These are phyloP conservation scores for Wickerhamomyces sp. DNA, from an alignment of 1,139 yeast genomes.

Conservation along the genomic window DNA sequence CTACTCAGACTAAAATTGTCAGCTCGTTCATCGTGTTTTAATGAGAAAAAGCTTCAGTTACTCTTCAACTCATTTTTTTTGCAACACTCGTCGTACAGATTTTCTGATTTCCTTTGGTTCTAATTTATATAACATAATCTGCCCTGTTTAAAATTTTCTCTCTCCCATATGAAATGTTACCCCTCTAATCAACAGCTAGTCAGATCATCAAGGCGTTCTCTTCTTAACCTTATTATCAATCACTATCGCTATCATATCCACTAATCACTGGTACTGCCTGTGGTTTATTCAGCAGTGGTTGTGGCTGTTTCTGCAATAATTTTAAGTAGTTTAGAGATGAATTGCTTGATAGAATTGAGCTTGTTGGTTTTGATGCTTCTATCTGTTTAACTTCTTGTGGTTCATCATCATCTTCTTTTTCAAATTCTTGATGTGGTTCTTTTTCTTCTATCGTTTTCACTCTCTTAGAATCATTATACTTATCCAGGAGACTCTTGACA, in stretches of 20 bases:
- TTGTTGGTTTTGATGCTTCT: slow-evolving; percentile 3
- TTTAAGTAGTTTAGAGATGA: slow-evolving; percentile 6
- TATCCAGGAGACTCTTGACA: slow-evolving; percentile 13
- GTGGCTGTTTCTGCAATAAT: not conserved
- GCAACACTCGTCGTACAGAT: too few species aligned
- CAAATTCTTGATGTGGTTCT: slow-evolving; percentile 7
- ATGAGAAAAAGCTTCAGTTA: too few species aligned
- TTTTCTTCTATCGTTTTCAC: slow-evolving; percentile 1
- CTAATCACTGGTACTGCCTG: not conserved
- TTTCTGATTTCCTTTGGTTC: too few species aligned
- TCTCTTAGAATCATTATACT: slow-evolving; percentile 10
- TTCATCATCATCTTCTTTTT: not conserved
- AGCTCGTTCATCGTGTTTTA: too few species aligned
- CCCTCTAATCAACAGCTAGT: too few species aligned
- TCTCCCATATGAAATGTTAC: too few species aligned
- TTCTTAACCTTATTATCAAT: not conserved
- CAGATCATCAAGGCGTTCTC: too few species aligned
- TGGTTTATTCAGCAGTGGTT: slow-evolving; percentile 1
- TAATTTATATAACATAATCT: too few species aligned
- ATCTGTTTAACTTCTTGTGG: slow-evolving; percentile 8
- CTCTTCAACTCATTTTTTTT: too few species aligned
- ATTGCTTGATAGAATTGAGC: not conserved
- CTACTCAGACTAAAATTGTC: too few species aligned
- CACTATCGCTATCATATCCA: slow-evolving; percentile 8
- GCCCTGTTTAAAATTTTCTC: too few species aligned